These are phyloP conservation scores for Pleurotus cornucopiae DNA, from an alignment of 768 basidiomycete species.

Conservation along the genomic window DNA sequence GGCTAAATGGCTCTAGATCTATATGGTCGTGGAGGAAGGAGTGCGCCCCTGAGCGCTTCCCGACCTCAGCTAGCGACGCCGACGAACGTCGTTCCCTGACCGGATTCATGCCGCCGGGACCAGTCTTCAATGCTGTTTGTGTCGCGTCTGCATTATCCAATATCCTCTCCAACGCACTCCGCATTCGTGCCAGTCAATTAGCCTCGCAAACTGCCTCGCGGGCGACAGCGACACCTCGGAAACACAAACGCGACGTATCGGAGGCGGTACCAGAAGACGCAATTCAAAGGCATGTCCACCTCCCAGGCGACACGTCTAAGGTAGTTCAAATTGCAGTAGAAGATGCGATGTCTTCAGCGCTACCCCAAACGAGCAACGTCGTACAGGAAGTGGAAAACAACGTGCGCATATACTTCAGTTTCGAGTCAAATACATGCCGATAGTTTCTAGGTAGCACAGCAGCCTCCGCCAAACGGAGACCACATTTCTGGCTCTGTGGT, in stretches of 20 bases:
- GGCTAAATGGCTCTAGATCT: background rate
- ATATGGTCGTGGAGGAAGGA: too few relatives aligned
- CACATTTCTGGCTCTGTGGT: too few relatives aligned
- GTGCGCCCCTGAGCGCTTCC: background rate
- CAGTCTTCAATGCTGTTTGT: slow-evolving; percentile 69
- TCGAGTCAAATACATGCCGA: too few relatives aligned
- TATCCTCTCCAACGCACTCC: slow-evolving; percentile 60
- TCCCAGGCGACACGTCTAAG: background rate
- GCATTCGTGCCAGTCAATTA: slow-evolving; percentile 46
- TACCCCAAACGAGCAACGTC: too few relatives aligned
- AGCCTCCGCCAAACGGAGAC: too few relatives aligned
- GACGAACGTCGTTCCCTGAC: background rate
- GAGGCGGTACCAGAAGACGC: background rate
- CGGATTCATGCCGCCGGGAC: slow-evolving; percentile 60
- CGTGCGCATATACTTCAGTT: too few relatives aligned
- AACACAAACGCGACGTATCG: background rate
- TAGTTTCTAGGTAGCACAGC: too few relatives aligned
- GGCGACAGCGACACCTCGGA: background rate
- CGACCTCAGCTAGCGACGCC: background rate
- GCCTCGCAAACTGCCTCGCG: slow-evolving; percentile 13
- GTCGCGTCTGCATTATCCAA: slow-evolving; percentile 57
- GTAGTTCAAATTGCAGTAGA: too few relatives aligned
- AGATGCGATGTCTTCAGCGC: too few relatives aligned
- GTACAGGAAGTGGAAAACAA: too few relatives aligned
- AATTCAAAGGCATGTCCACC: background rate